phyloP scores from a whole-genome alignment of 2,329 filamentous ascomycete species.

The Laburnicola sp. region DNA sequence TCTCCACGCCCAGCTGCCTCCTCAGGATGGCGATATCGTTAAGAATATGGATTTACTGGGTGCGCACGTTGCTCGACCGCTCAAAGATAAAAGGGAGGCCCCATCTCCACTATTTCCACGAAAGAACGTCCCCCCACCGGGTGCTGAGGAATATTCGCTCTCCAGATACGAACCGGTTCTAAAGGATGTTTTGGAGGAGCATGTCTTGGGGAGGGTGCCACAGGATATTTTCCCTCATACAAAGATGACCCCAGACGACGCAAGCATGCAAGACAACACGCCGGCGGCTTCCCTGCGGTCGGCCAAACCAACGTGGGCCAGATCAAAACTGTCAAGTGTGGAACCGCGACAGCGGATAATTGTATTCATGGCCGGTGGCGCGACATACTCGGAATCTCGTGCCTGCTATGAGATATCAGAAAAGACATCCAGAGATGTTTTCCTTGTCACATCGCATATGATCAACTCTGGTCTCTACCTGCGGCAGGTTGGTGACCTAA shows the following conservation, averaged over 20 bases:
- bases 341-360: slow-evolving; percentile 91
- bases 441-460: slow-evolving; percentile 91
- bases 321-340: slow-evolving; percentile 69
- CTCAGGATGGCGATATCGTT: slow-evolving; percentile 71
- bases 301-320: slow-evolving; percentile 94
- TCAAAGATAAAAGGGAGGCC: slow-evolving; percentile 76
- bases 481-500: slow-evolving; percentile 79
- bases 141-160: slow-evolving; percentile 76
- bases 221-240: slow-evolving; percentile 53
- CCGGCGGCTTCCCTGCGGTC: slow-evolving; percentile 73
- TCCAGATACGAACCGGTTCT: slow-evolving; percentile 82
- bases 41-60: slow-evolving; percentile 81
- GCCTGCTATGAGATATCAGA: slow-evolving; percentile 85
- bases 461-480: slow-evolving; percentile 81
- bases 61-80: slow-evolving; percentile 67
- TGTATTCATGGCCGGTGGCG: slow-evolving; percentile 92
- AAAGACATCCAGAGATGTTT: slow-evolving; percentile 75
- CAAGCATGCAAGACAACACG: slow-evolving; percentile 54
- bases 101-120: slow-evolving; percentile 71
- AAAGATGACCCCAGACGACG: slow-evolving; percentile 62
- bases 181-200: slow-evolving; percentile 81
- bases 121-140: slow-evolving; percentile 59
- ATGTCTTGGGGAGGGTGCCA: slow-evolving; percentile 48
- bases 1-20: slow-evolving; percentile 77
- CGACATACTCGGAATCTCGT: slow-evolving; percentile 87